These are phyloP conservation scores for Backusella luteola DNA, from an alignment of 192 early-diverging fungal genomes.

Conservation along the genomic window DNA sequence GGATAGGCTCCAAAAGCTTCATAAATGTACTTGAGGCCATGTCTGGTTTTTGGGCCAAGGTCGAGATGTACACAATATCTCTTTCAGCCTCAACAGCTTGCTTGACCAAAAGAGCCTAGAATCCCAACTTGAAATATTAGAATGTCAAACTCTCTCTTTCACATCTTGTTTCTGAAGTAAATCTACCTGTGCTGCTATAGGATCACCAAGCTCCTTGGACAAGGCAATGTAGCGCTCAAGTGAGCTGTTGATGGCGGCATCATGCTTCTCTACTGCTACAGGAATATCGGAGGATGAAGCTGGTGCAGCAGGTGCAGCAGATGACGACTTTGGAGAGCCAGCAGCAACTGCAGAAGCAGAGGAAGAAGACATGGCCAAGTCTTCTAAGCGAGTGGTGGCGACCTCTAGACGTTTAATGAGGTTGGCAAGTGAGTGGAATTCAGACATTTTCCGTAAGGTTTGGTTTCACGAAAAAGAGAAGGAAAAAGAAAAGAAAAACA, in stretches of 20 bases:
- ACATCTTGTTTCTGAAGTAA: neutral
- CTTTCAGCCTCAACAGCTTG: conserved; percentile 69
- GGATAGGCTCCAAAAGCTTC: conserved; percentile 67
- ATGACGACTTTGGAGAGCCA: conserved; percentile 33
- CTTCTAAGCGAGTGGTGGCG: conserved; percentile 88
- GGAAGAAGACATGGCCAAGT: conserved; percentile 61
- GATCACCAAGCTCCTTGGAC: conserved; percentile 49
- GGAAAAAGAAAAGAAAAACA: neutral
- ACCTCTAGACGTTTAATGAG: conserved; percentile 91
- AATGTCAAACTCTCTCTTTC: neutral
- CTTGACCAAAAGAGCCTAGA: conserved; percentile 56
- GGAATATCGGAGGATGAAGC: conserved; percentile 33
- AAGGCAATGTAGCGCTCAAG: conserved; percentile 47
- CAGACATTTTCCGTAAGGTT: conserved; percentile 39
- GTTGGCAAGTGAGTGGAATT: conserved; percentile 58
- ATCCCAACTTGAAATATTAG: neutral
- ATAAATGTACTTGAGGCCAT: conserved; percentile 54
- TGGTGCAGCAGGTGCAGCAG: conserved; percentile 27
- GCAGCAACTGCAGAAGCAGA: conserved; percentile 44
- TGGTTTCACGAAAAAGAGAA: neutral
- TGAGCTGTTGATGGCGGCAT: conserved; percentile 45
- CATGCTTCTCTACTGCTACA: conserved; percentile 52
- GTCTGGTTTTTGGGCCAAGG: conserved; percentile 73
- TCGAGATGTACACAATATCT: conserved; percentile 73
- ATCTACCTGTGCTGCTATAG: conserved; percentile 57